Conservation (phyloP, 202 grass and related monocot species). For the Dendrocalamus latiflorus region DNA sequence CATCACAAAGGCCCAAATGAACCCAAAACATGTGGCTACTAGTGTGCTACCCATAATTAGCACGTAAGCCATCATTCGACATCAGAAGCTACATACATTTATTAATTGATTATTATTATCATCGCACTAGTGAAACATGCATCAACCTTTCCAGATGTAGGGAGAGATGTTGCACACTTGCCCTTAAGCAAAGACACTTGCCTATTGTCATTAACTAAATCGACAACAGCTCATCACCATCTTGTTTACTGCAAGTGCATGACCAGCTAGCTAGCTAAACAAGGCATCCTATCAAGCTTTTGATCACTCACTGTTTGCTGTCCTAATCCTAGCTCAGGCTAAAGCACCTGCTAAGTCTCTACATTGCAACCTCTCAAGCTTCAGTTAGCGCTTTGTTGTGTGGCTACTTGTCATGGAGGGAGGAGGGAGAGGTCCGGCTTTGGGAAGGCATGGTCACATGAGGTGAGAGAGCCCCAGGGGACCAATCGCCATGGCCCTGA, state of each 20-base stretch:
- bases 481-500: background rate
- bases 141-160: background rate
- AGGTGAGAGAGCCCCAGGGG: background rate
- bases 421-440: background rate
- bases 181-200: background rate
- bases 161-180: background rate
- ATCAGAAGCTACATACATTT: too few relatives aligned
- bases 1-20: too few relatives aligned
- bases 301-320: background rate
- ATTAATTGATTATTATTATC: background rate
- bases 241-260: too few relatives aligned
- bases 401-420: background rate
- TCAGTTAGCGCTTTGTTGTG: background rate
- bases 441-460: slow-evolving; percentile 8
- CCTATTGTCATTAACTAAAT: background rate
- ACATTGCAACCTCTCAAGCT: background rate
- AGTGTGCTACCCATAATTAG: too few relatives aligned
- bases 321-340: background rate
- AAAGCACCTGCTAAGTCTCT: background rate
- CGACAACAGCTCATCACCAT: background rate
- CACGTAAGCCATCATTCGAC: too few relatives aligned
- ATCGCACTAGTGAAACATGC: background rate
- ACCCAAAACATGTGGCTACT: too few relatives aligned
- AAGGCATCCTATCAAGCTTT: too few relatives aligned
- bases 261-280: too few relatives aligned